Evolutionary conservation across 257 asterid species (phyloP), one percentile per base, ranked within the genome.

Genomic region (Solanum habrochaites): DNA sequence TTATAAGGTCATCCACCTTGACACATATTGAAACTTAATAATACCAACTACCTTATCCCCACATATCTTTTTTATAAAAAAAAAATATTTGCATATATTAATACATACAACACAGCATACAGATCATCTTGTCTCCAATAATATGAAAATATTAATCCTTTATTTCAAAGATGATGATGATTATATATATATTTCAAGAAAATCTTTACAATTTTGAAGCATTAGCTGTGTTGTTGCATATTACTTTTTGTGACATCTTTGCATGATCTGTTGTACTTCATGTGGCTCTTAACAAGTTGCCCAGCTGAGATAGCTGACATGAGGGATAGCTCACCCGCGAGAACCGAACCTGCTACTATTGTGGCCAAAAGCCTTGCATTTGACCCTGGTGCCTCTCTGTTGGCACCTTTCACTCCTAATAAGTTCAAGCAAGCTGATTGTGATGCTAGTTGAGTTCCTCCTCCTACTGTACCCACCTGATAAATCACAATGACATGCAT

Each of bases 381-480:
- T 43, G 92, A 88, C 45, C 93, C 92, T 13, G 92, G 87, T 16
- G 85, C 85, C 64, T 86, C 94, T 64, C 87, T 86, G 84, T 85
- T 90, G 23, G 93, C 93, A 37, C 94, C 94, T 85, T 92, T 92
- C 84, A 92, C 93, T 82, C 93, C 94, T 27, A 92, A 90, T 86
- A 92, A 67, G 88, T 90, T 92, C 87, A 92, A 71, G 92, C 93
- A 92, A 56, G 94, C 92, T 39, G 94, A 87, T 62, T 90, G 94
- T 21, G 94, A 90, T 42, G 92, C 90, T 27, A 92, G 91, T 81
- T 92, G 94, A 87, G 94, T 92, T 52, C 94, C 94, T 42, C 94
- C 94, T 73, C 94, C 93, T 7, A 92, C 91, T 7, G 94, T 92
- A 14, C 94, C 94, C 85, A 92, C 94, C 93, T 91, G 90, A 23